Evolutionary conservation across 2,329 filamentous ascomycete species (phyloP).

Genomic region (Tympanopsis confertula): DNA sequence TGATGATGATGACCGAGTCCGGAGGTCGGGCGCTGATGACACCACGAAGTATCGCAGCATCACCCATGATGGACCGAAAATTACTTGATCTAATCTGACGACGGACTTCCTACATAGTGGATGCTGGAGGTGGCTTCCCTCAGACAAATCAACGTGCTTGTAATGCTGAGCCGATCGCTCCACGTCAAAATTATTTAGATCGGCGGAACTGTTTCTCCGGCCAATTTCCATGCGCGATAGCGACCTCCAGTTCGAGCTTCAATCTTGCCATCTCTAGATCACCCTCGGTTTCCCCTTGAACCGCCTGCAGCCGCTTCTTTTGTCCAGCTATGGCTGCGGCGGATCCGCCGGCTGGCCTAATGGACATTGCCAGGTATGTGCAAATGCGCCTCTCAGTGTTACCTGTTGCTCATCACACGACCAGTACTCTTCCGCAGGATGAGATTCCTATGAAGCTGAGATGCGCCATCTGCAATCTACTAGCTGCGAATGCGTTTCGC

Average conservation of each 20-base stretch:
- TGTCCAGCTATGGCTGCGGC: constrained; percentile 19
- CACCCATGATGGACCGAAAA: too few species aligned
- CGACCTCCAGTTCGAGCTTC: too few species aligned
- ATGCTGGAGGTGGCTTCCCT: not conserved
- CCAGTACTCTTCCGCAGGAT: constrained; percentile 64
- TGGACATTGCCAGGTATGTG: constrained; percentile 27
- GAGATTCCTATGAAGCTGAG: constrained; percentile 93
- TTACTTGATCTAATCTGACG: constrained; percentile 55
- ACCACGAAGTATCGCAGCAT: too few species aligned
- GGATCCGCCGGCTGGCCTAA: constrained; percentile 23
- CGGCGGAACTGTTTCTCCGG: too few species aligned
- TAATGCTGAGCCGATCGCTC: too few species aligned
- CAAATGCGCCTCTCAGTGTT: not conserved
- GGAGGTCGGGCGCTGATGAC: too few species aligned
- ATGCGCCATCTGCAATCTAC: constrained; percentile 84
- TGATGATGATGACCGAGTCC: too few species aligned
- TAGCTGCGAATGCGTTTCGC: constrained; percentile 82
- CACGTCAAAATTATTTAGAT: too few species aligned
- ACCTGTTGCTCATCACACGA: not conserved
- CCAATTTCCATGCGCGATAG: too few species aligned
- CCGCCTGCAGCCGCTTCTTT: too few species aligned
- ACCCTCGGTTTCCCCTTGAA: too few species aligned
- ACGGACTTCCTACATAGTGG: constrained; percentile 4
- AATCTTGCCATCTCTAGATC: too few species aligned
- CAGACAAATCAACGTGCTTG: not conserved